phyloP scores from a whole-genome alignment of 768 basidiomycete species.

The Boletus pseudo-olivaceus region DNA sequence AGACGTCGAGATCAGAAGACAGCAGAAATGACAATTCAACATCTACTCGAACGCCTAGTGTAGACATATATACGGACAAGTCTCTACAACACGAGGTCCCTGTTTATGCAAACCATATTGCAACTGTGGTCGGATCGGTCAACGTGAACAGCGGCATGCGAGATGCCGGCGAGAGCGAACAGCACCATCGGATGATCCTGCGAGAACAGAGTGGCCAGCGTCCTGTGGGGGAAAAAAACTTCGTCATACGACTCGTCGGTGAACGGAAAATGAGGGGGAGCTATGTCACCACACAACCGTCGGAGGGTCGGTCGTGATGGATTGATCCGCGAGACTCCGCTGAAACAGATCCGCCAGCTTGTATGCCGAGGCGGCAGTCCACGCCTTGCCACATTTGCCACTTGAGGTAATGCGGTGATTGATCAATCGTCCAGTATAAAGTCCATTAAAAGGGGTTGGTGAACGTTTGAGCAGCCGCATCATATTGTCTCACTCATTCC shows the following conservation, averaged over 20 bases:
- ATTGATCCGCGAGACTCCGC: no score
- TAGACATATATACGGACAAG: conserved; percentile 21
- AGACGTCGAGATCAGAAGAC: no score
- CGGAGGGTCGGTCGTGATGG: conserved; percentile 10
- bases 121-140: conserved; percentile 32
- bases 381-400: no score
- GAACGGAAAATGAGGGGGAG: conserved; percentile 17
- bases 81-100: conserved; percentile 16
- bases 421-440: no score
- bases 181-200: conserved; percentile 36
- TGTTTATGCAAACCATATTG: conserved; percentile 30
- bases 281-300: conserved; percentile 21
- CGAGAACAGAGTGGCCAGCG: conserved; percentile 26
- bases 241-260: conserved; percentile 17
- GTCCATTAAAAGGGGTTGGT: background rate
- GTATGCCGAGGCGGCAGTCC: no score
- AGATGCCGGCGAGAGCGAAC: conserved; percentile 30
- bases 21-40: background rate
- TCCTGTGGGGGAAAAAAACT: conserved; percentile 11
- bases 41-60: background rate
- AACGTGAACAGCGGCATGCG: conserved; percentile 31
- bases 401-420: no score
- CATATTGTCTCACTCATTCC: background rate
- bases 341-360: no score
- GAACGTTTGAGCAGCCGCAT: no score